These are phyloP conservation scores for Globisporangium acanthophoron DNA, from an alignment of 352 stramenopile genomes.

Conservation along the genomic window DNA sequence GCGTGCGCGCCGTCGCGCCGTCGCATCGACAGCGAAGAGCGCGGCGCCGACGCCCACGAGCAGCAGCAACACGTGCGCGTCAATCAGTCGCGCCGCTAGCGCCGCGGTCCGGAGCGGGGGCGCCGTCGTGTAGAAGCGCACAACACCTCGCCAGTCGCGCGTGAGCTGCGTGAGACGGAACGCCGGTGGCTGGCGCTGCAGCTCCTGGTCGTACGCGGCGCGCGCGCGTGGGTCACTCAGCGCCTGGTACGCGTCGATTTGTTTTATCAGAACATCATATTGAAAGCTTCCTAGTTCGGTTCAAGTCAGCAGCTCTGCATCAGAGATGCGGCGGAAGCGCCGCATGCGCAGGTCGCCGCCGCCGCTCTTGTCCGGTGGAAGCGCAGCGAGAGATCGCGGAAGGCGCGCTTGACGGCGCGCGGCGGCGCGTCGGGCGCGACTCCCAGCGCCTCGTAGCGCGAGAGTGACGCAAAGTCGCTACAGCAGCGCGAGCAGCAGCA, in stretches of 20 bases:
- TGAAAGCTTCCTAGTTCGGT: neutral
- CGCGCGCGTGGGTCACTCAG: constrained; percentile 20
- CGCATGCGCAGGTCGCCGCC: constrained; percentile 16
- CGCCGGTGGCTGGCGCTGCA: constrained; percentile 13
- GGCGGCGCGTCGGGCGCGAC: constrained; percentile 17
- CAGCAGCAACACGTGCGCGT: constrained; percentile 17
- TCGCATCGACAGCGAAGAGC: constrained; percentile 27
- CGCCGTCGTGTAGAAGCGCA: constrained; percentile 28
- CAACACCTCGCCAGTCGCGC: constrained; percentile 1
- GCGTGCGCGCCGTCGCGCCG: constrained; percentile 6
- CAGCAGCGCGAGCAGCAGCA: constrained; percentile 8
- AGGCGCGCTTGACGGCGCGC: constrained; percentile 50
- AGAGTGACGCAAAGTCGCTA: constrained; percentile 34
- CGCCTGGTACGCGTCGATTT: constrained; percentile 23
- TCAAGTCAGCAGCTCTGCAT: constrained; percentile 1
- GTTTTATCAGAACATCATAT: neutral
- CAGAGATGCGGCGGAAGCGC: constrained; percentile 35
- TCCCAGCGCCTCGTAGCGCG: constrained; percentile 36
- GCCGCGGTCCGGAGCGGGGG: constrained; percentile 19
- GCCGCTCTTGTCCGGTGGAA: constrained; percentile 68
- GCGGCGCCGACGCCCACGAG: constrained; percentile 18
- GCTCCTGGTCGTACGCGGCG: constrained; percentile 20
- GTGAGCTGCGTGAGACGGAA: constrained; percentile 7
- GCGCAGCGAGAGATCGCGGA: constrained; percentile 60
- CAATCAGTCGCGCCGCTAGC: constrained; percentile 16